Conservation (phyloP, 2,329 filamentous ascomycete genomes). For the Microsporum audouinii region DNA sequence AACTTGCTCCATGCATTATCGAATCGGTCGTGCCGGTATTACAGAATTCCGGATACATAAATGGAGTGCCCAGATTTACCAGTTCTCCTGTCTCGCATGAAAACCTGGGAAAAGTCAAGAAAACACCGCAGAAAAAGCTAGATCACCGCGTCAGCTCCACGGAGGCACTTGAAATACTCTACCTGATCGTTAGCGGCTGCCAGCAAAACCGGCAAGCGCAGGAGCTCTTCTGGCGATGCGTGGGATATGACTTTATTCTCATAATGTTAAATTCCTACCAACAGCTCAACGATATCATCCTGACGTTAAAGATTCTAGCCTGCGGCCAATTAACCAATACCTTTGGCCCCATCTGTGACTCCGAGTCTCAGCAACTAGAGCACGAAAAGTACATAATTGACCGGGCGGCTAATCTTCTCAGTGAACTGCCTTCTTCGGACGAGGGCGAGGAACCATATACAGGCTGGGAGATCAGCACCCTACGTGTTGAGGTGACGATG, state of each 20-base stretch:
- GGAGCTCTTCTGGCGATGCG: conserved; percentile 44
- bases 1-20: conserved; percentile 28
- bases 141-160: conserved; percentile 43
- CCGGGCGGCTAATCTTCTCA: conserved; percentile 46
- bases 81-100: conserved; percentile 34
- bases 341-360: conserved; percentile 42
- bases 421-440: conserved; percentile 40
- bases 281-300: conserved; percentile 43
- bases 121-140: conserved; percentile 33
- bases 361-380: conserved; percentile 20
- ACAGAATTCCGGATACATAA: conserved; percentile 41
- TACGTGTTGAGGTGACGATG: conserved; percentile 36
- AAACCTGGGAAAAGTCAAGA: conserved; percentile 28
- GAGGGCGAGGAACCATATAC: conserved; percentile 34
- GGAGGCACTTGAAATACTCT: conserved; percentile 44
- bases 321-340: conserved; percentile 44
- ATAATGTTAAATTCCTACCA: conserved; percentile 49
- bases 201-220: conserved; percentile 33
- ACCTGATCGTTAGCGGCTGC: conserved; percentile 41
- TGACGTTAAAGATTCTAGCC: conserved; percentile 44
- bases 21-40: conserved; percentile 30
- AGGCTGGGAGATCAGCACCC: conserved; percentile 26
- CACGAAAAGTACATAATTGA: conserved; percentile 43
- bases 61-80: conserved; percentile 42
- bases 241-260: conserved; percentile 47